These are phyloP conservation scores for Tephrocybe sp. DNA, from an alignment of 768 basidiomycete genomes.

Conservation along the genomic window DNA sequence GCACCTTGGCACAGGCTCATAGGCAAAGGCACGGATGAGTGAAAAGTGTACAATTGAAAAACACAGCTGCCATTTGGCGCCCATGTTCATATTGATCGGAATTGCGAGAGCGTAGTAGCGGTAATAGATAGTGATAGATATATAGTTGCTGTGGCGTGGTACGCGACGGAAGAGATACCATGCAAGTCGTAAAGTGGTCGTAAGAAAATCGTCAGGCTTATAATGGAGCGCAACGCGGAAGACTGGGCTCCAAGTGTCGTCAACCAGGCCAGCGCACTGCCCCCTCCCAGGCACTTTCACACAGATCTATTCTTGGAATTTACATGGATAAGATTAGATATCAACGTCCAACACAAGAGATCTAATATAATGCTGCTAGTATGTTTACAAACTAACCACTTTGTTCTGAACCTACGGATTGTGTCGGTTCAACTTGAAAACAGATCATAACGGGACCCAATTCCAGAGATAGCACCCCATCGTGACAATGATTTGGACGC, in stretches of 20 bases:
- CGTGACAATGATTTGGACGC: no score
- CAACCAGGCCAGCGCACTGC: neutral
- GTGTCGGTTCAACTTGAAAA: no score
- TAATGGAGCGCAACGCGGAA: conserved; percentile 2
- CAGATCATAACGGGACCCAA: no score
- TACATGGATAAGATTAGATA: conserved; percentile 14
- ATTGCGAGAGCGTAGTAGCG: neutral
- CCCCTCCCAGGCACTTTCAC: conserved; percentile 6
- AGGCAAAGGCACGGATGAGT: conserved; percentile 17
- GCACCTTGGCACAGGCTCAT: conserved; percentile 26
- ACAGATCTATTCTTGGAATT: conserved; percentile 7
- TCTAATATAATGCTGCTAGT: no score
- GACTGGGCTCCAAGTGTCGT: neutral
- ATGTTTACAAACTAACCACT: no score
- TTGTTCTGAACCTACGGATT: no score
- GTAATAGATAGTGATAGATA: conserved; percentile 15
- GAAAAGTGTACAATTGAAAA: conserved; percentile 16
- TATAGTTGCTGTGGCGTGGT: conserved; percentile 5
- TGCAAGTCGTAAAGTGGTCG: conserved; percentile 18
- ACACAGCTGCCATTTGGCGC: conserved; percentile 12
- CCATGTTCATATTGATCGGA: conserved; percentile 11
- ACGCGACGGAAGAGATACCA: conserved; percentile 9
- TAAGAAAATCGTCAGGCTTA: conserved; percentile 10
- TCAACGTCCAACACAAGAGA: no score
- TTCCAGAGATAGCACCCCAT: no score